phyloP scores from a whole-genome alignment of 495 filamentous ascomycete species.

The Diplogelasinospora grovesii region DNA sequence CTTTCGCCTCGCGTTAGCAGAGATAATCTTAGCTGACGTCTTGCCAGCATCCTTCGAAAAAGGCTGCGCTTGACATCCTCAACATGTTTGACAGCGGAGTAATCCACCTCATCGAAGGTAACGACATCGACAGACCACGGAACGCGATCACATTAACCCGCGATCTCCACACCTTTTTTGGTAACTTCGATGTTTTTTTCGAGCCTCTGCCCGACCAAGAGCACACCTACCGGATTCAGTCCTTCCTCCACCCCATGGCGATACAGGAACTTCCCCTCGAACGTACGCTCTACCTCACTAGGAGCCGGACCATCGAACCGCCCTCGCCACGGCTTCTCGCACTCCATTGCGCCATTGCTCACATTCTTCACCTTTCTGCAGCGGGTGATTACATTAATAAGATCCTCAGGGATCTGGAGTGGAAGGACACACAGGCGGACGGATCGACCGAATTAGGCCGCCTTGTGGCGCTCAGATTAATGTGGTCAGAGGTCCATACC shows the following conservation, averaged over 20 bases:
- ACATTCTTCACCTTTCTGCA: neutral
- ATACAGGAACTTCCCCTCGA: neutral
- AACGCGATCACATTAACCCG: constrained; percentile 12
- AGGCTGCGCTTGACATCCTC: neutral
- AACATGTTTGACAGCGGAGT: constrained; percentile 14
- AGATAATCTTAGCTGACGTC: no score
- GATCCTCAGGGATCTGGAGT: neutral
- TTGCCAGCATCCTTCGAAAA: neutral
- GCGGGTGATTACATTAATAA: neutral
- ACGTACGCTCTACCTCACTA: neutral
- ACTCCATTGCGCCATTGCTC: neutral
- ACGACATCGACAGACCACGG: constrained; percentile 14
- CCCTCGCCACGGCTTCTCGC: neutral
- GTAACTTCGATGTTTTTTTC: constrained; percentile 14
- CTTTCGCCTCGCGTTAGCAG: no score
- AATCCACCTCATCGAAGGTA: constrained; percentile 11
- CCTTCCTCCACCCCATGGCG: neutral
- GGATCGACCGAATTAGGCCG: no score
- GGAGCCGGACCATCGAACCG: neutral
- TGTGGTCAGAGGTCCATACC: no score
- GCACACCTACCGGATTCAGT: neutral
- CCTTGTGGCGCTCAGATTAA: no score
- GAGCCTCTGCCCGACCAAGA: constrained; percentile 1
- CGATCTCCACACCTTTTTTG: constrained; percentile 6
- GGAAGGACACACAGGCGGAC: neutral